Evolutionary conservation across 129 eudicot genomes (phyloP).

Genomic region (Ambrosia artemisiifolia): DNA sequence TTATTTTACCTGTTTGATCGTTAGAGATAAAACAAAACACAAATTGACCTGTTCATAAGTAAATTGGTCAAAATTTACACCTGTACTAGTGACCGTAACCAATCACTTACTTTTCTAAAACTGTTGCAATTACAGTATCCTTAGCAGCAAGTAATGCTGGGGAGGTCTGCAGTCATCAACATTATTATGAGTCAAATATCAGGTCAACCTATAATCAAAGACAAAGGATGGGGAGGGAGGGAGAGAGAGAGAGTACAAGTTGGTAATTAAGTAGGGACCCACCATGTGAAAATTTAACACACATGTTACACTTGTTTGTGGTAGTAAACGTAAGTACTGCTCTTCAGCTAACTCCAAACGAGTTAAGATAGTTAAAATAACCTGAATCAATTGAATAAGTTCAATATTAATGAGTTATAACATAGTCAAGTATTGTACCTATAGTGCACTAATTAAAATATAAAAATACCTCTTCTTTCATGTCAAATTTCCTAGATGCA

Average conservation of each 20-base stretch:
- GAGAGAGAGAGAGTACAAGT: neutral
- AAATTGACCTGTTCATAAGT: neutral
- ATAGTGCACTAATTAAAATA: constrained; percentile 1
- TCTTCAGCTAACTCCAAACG: constrained; percentile 94
- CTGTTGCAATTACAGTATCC: constrained; percentile 62
- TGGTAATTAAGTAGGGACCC: constrained; percentile 24
- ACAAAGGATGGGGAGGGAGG: neutral
- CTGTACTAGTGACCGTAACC: constrained; percentile 15
- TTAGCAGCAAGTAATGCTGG: constrained; percentile 66
- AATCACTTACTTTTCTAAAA: constrained; percentile 82
- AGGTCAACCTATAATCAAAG: neutral
- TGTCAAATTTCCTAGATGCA: constrained; percentile 80
- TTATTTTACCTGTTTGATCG: neutral
- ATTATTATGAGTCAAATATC: constrained; percentile 5
- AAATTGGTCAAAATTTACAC: neutral
- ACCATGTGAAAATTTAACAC: constrained; percentile 87
- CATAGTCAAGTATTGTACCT: neutral
- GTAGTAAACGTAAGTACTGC: constrained; percentile 69
- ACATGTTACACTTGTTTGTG: constrained; percentile 78
- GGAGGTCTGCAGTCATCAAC: constrained; percentile 60
- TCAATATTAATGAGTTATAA: neutral
- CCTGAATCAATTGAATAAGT: constrained; percentile 41
- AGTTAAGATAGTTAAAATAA: constrained; percentile 79
- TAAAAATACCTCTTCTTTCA: constrained; percentile 87
- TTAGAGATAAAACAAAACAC: neutral